phyloP scores from a whole-genome alignment of 495 filamentous ascomycete genomes.

The Penicillium alfredii region DNA sequence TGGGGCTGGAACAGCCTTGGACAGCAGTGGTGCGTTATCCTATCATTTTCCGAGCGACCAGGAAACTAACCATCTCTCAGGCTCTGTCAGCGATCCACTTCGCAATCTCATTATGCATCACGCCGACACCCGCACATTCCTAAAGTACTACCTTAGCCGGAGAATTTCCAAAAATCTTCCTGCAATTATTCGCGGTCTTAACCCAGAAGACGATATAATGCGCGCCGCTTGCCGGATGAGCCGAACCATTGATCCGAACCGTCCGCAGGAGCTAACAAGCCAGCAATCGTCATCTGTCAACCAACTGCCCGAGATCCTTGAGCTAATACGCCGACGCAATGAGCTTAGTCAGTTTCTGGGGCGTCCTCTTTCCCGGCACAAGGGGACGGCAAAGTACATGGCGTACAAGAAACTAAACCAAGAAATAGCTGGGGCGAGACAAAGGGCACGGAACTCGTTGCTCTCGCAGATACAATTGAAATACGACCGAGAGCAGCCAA shows the following conservation, averaged over 20 bases:
- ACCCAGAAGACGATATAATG: slow-evolving; percentile 29
- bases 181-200: slow-evolving; percentile 26
- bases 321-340: slow-evolving; percentile 17
- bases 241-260: slow-evolving; percentile 27
- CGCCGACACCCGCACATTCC: slow-evolving; percentile 25
- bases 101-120: slow-evolving; percentile 32
- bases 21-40: slow-evolving; percentile 25
- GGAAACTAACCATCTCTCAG: slow-evolving; percentile 14
- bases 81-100: slow-evolving; percentile 28
- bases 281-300: slow-evolving; percentile 28
- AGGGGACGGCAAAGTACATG: slow-evolving; percentile 19
- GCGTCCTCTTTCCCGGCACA: slow-evolving; percentile 13
- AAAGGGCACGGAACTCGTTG: slow-evolving; percentile 20
- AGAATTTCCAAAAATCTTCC: slow-evolving; percentile 26
- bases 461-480: slow-evolving; percentile 22
- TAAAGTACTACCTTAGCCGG: slow-evolving; percentile 29
- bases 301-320: slow-evolving; percentile 16
- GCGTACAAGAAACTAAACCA: slow-evolving; percentile 22
- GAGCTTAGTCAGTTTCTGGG: slow-evolving; percentile 15
- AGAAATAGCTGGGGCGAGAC: slow-evolving; percentile 16
- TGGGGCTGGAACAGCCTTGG: slow-evolving; percentile 30
- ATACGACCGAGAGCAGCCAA: slow-evolving; percentile 23
- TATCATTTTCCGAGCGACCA: slow-evolving; percentile 2
- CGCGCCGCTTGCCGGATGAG: slow-evolving; percentile 27
- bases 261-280: slow-evolving; percentile 24